Conservation (phyloP, 331 rosid genomes). For the Stylosanthes scabra region DNA sequence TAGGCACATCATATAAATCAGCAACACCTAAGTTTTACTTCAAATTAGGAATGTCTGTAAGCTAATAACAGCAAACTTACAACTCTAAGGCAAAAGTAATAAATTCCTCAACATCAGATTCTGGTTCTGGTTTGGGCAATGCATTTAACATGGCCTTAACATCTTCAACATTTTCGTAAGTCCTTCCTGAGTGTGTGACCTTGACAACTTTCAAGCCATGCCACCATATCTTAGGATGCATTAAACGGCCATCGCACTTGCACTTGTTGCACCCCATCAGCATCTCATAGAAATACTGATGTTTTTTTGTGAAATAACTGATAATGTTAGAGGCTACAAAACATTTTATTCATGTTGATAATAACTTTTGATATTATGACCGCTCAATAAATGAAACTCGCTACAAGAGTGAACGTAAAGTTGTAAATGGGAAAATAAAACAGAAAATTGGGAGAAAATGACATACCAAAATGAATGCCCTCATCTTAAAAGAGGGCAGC, state of each 20-base stretch:
- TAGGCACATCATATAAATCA: too few species aligned
- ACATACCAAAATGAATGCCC: slow-evolving; percentile 28
- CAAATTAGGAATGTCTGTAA: too few species aligned
- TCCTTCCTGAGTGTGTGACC: background rate
- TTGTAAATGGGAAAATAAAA: background rate
- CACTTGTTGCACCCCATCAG: too few species aligned
- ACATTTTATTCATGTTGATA: background rate
- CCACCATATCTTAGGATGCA: slow-evolving; percentile 5
- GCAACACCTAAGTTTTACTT: too few species aligned
- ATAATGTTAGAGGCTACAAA: background rate
- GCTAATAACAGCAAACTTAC: too few species aligned
- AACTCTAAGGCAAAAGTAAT: too few species aligned
- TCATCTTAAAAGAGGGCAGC: background rate
- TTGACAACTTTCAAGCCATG: slow-evolving; percentile 30
- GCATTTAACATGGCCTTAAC: too few species aligned
- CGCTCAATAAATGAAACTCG: background rate
- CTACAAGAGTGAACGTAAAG: background rate
- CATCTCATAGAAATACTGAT: too few species aligned
- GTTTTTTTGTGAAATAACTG: background rate
- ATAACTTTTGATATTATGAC: background rate
- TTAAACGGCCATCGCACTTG: background rate
- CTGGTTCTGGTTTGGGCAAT: too few species aligned
- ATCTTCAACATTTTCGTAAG: background rate
- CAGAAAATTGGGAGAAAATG: background rate
- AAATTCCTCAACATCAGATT: too few species aligned